These are phyloP conservation scores for Neoarthrinium moseri DNA, from an alignment of 2,329 filamentous ascomycete species.

Conservation along the genomic window DNA sequence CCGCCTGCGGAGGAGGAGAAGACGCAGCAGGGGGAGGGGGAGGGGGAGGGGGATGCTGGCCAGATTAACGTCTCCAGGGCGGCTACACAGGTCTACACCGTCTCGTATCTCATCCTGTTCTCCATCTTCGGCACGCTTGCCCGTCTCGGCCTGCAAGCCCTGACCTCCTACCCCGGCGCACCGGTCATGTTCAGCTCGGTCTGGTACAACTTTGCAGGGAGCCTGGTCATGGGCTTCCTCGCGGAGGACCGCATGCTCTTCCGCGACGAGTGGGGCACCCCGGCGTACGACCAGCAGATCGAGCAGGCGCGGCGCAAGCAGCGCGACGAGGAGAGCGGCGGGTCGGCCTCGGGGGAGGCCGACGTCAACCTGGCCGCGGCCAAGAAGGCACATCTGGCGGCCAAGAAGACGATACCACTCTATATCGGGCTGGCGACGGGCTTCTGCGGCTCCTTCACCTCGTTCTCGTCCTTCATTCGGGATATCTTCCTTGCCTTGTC, in stretches of 20 bases:
- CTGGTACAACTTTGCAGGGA: constrained; percentile 87
- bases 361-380: constrained; percentile 39
- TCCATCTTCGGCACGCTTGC: constrained; percentile 82
- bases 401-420: constrained; percentile 83
- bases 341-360: constrained; percentile 11
- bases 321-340: constrained; percentile 36
- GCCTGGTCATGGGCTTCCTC: constrained; percentile 82
- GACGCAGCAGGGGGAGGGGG: background rate
- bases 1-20: background rate
- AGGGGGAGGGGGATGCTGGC: too few species aligned
- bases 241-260: constrained; percentile 77
- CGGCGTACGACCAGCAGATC: constrained; percentile 34
- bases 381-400: constrained; percentile 57
- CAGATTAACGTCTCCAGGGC: constrained; percentile 41
- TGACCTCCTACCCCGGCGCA: constrained; percentile 77
- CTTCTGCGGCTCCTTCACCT: constrained; percentile 88
- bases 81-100: constrained; percentile 63
- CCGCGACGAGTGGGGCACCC: constrained; percentile 60
- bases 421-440: constrained; percentile 85
- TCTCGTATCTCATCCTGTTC: constrained; percentile 84
- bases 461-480: constrained; percentile 82
- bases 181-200: constrained; percentile 73
- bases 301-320: constrained; percentile 30
- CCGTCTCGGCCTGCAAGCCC: constrained; percentile 73
- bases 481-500: constrained; percentile 78